Conservation (phyloP, 805 yeast species). For the Diddensiella caesifluorescens region DNA sequence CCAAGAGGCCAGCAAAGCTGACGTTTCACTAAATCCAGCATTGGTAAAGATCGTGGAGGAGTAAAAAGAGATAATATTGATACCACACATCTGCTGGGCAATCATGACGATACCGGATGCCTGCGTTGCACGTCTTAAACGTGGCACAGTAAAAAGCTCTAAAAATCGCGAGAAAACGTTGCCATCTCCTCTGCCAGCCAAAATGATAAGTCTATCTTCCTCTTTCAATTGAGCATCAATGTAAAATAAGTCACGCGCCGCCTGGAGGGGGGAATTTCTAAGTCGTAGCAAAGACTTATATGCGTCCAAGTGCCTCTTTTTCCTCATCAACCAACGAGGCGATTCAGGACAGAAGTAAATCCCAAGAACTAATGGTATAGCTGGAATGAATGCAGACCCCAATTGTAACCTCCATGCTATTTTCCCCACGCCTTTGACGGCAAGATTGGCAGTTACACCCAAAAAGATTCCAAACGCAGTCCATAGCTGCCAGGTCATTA, state of each 20-base stretch:
- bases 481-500: constrained; percentile 63
- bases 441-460: constrained; percentile 68
- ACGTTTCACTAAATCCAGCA: constrained; percentile 46
- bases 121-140: constrained; percentile 76
- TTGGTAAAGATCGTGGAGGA: constrained; percentile 69
- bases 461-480: constrained; percentile 55
- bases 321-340: constrained; percentile 61
- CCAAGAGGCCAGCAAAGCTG: constrained; percentile 66
- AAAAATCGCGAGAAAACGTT: constrained; percentile 16
- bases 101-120: constrained; percentile 81
- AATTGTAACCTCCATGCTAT: constrained; percentile 69
- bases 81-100: constrained; percentile 87
- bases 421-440: constrained; percentile 46
- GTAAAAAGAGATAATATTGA: constrained; percentile 81
- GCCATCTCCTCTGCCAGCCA: constrained; percentile 24
- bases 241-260: constrained; percentile 60
- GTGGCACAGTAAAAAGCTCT: constrained; percentile 56
- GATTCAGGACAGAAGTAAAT: constrained; percentile 55
- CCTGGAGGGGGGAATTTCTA: constrained; percentile 44
- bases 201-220: constrained; percentile 28
- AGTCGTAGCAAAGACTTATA: constrained; percentile 43
- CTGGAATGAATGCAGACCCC: constrained; percentile 55
- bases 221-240: constrained; percentile 46
- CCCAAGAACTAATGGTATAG: constrained; percentile 51
- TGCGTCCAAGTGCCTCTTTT: constrained; percentile 45